Evolutionary conservation across 331 rosid genomes (phyloP).

Genomic region (Malus hybrid): DNA sequence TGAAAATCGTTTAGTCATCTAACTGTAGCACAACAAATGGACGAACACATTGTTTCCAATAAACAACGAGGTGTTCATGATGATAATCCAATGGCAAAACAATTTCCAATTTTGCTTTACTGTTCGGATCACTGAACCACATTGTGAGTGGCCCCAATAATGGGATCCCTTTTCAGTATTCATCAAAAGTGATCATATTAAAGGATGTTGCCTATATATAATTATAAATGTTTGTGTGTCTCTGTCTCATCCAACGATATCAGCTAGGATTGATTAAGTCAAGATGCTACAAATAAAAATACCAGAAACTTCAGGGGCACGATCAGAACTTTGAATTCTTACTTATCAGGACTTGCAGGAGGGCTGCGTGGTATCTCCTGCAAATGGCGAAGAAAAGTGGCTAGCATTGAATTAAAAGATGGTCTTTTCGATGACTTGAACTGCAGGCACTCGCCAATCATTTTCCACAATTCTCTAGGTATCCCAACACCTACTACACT

Average conservation of each 20-base stretch:
- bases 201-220: not conserved
- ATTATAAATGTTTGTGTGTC: not conserved
- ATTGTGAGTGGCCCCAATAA: not conserved
- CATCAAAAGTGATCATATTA: not conserved
- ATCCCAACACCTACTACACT: slow-evolving; percentile 96
- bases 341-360: slow-evolving; percentile 95
- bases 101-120: not conserved
- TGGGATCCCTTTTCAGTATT: not conserved
- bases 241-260: not conserved
- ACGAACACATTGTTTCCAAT: not conserved
- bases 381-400: slow-evolving; percentile 86
- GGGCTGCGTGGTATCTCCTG: slow-evolving; percentile 93
- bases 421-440: slow-evolving; percentile 89
- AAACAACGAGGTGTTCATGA: not conserved
- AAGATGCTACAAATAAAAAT: not conserved
- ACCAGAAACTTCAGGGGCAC: slow-evolving; percentile 5
- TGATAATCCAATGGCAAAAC: not conserved
- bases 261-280: not conserved
- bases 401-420: slow-evolving; percentile 75
- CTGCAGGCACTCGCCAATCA: slow-evolving; percentile 96
- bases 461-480: slow-evolving; percentile 93
- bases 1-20: not conserved
- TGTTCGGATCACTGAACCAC: not conserved
- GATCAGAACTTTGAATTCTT: slow-evolving; percentile 25
- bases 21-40: not conserved